These are phyloP conservation scores for Tricholoma terreum DNA, from an alignment of 768 basidiomycete genomes.

Conservation along the genomic window DNA sequence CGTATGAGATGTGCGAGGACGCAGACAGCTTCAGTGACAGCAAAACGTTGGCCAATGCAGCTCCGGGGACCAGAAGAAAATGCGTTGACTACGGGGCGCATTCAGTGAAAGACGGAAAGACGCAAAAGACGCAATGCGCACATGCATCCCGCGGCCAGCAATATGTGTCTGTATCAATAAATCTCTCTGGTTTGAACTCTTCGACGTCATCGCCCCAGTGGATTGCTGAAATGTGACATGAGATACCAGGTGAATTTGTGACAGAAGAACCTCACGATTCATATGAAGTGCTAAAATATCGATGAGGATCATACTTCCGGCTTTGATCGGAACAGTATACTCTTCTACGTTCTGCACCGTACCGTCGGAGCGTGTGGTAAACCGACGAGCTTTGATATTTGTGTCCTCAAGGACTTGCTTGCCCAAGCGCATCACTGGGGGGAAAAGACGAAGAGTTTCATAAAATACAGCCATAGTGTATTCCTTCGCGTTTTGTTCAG, in stretches of 20 bases:
- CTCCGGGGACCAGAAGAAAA: conserved; percentile 45
- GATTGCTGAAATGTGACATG: no score
- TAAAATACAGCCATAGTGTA: conserved; percentile 42
- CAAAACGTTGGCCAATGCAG: conserved; percentile 51
- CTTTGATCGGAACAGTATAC: conserved; percentile 32
- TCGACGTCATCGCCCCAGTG: conserved; percentile 28
- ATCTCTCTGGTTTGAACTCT: conserved; percentile 47
- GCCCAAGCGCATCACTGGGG: conserved; percentile 33
- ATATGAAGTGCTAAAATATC: conserved; percentile 43
- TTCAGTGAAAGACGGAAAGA: background rate
- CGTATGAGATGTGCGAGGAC: conserved; percentile 43
- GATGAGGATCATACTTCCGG: conserved; percentile 36
- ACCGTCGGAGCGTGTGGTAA: conserved; percentile 23
- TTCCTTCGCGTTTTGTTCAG: conserved; percentile 24
- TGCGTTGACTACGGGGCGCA: conserved; percentile 31
- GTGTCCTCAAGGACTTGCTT: conserved; percentile 35
- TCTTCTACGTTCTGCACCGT: conserved; percentile 26
- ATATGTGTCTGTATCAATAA: conserved; percentile 47
- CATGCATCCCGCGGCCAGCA: conserved; percentile 52
- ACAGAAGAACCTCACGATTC: conserved; percentile 20
- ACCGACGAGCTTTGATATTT: conserved; percentile 30
- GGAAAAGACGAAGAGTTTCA: conserved; percentile 44
- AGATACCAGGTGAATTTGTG: no score
- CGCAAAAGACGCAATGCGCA: conserved; percentile 18
- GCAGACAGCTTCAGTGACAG: conserved; percentile 38